Percentiles rank a stretch among this genome's conserved stretches.
Evolutionary conservation across 106 monocot species (phyloP).

Genomic region (Acorus gramineus): DNA sequence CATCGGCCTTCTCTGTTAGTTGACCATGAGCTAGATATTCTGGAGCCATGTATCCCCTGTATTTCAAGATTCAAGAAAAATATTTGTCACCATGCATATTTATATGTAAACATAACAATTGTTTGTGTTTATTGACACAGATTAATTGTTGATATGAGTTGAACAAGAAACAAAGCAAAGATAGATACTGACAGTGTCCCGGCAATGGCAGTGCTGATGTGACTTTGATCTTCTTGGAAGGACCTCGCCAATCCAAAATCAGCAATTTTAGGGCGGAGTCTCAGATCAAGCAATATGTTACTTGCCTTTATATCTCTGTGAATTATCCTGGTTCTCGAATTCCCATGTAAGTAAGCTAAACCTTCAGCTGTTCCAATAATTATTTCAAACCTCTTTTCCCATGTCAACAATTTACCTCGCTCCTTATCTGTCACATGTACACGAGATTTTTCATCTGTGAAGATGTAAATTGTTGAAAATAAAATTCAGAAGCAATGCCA

Average conservation of each 20-base stretch:
- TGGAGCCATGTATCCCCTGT: too few relatives aligned
- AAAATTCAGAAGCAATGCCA: too few relatives aligned
- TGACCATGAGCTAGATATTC: too few relatives aligned
- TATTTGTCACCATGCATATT: too few relatives aligned
- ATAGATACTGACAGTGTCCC: slow-evolving; percentile 3
- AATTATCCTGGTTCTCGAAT: slow-evolving; percentile 43
- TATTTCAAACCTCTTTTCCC: slow-evolving; percentile 53
- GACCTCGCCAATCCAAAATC: slow-evolving; percentile 9
- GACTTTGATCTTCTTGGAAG: slow-evolving; percentile 6
- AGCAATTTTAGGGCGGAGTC: slow-evolving; percentile 5
- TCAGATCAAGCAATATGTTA: slow-evolving; percentile 35
- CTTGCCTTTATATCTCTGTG: slow-evolving; percentile 77
- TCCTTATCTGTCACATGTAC: slow-evolving; percentile 24
- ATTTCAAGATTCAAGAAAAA: too few relatives aligned
- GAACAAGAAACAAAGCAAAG: too few relatives aligned
- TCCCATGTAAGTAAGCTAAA: slow-evolving; percentile 51
- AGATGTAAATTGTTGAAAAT: too few relatives aligned
- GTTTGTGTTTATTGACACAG: too few relatives aligned
- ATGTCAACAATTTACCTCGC: slow-evolving; percentile 33
- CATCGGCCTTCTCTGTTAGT: too few relatives aligned
- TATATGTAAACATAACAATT: too few relatives aligned
- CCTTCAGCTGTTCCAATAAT: slow-evolving; percentile 59
- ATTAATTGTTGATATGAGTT: too few relatives aligned
- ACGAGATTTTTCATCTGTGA: background rate
- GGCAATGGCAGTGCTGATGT: slow-evolving; percentile 12